phyloP scores from a whole-genome alignment of 73 alveolate genomes.

The Paraurostyla sp. region DNA sequence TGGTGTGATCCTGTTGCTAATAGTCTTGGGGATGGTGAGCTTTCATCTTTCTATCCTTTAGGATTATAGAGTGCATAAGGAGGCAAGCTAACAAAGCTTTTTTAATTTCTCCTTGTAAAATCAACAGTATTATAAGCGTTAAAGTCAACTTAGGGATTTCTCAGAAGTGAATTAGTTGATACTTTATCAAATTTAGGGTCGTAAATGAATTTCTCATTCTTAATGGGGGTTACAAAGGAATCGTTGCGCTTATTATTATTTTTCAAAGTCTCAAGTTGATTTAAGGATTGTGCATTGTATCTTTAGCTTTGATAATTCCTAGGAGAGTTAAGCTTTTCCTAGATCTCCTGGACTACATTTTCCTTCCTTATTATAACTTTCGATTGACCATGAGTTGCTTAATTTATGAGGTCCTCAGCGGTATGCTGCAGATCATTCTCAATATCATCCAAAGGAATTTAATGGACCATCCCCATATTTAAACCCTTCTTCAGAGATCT shows the following conservation, averaged over 20 bases:
- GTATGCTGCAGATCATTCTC: slow-evolving; percentile 11
- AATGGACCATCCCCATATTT: not conserved
- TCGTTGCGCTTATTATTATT: not conserved
- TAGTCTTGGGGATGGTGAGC: not conserved
- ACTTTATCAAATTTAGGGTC: slow-evolving; percentile 5
- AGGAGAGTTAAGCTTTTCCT: not conserved
- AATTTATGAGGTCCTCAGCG: not conserved
- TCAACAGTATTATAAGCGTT: not conserved
- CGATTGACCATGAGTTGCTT: not conserved
- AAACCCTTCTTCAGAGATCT: slow-evolving; percentile 13
- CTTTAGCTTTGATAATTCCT: not conserved
- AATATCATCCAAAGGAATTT: not conserved
- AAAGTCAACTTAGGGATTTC: not conserved
- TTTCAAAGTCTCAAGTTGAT: not conserved
- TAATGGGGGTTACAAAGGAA: not conserved
- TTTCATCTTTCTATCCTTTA: not conserved
- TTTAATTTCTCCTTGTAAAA: not conserved
- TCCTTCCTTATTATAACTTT: not conserved
- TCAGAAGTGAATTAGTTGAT: not conserved
- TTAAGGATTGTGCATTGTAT: not conserved
- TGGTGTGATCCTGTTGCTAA: not conserved
- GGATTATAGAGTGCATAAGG: slow-evolving; percentile 36
- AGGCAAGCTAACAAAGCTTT: not conserved
- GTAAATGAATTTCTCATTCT: not conserved
- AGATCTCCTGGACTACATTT: not conserved